phyloP scores from a whole-genome alignment of 352 stramenopile species.

The Globisporangium echinulatum region DNA sequence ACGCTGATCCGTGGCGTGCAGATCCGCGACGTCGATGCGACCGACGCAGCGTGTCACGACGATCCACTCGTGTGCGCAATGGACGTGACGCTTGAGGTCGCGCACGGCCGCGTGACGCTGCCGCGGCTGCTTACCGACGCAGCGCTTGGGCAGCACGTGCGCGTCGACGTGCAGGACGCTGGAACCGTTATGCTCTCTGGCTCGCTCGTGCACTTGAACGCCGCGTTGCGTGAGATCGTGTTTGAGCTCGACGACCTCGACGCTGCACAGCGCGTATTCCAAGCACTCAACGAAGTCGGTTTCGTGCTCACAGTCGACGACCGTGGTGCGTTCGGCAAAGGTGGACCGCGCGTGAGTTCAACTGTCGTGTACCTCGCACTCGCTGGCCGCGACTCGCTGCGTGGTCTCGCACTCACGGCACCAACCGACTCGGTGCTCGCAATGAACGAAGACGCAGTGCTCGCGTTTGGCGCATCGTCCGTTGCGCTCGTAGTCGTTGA shows the following conservation, averaged over 20 bases:
- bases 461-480: conserved; percentile 20
- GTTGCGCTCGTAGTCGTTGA: conserved; percentile 21
- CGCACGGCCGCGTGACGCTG: conserved; percentile 30
- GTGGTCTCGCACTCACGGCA: conserved; percentile 4
- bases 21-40: conserved; percentile 43
- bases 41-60: not conserved
- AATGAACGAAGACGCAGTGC: conserved; percentile 32
- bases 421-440: conserved; percentile 19
- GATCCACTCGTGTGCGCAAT: conserved; percentile 26
- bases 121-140: conserved; percentile 12
- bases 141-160: not conserved
- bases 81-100: conserved; percentile 50
- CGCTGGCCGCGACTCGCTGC: not conserved
- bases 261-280: not conserved
- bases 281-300: conserved; percentile 20
- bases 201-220: conserved; percentile 30
- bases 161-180: conserved; percentile 3
- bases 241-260: conserved; percentile 36
- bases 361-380: conserved; percentile 24
- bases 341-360: conserved; percentile 37
- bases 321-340: conserved; percentile 35
- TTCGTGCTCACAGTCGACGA: conserved; percentile 58
- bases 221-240: conserved; percentile 31
- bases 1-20: conserved; percentile 29
- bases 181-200: conserved; percentile 32